Conservation (phyloP, 2,329 filamentous ascomycete species). For the Fusarium marasasianum region DNA sequence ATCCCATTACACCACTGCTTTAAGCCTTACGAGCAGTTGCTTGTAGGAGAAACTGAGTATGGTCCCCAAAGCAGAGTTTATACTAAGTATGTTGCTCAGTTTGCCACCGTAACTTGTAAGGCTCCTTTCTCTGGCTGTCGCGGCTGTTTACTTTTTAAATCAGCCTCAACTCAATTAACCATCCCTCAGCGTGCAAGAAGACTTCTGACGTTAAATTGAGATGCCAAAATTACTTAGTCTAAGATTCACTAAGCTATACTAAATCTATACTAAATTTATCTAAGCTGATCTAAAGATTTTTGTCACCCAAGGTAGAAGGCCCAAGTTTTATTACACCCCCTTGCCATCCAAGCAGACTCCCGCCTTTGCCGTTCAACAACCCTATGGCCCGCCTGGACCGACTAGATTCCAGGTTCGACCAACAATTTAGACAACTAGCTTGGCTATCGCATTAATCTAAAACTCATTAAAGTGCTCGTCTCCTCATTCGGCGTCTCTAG, state of each 20-base stretch:
- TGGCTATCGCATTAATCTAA: constrained; percentile 1
- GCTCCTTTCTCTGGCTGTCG: constrained; percentile 16
- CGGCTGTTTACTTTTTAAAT: constrained; percentile 16
- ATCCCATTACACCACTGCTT: background rate
- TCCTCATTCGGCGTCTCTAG: background rate
- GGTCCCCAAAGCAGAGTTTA: background rate
- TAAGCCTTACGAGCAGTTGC: background rate
- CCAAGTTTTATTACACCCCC: too few species aligned
- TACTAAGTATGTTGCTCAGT: background rate
- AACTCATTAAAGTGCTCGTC: constrained; percentile 8
- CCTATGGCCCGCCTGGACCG: background rate
- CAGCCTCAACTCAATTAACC: constrained; percentile 6
- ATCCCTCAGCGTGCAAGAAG: too few species aligned
- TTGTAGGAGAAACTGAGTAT: background rate
- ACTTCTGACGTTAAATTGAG: too few species aligned
- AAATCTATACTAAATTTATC: too few species aligned
- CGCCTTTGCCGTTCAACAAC: constrained; percentile 28
- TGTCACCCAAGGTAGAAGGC: too few species aligned
- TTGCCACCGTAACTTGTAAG: background rate
- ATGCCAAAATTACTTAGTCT: too few species aligned
- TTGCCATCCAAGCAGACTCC: constrained; percentile 10
- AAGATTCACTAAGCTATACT: too few species aligned
- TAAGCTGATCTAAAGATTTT: too few species aligned
- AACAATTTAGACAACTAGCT: background rate
- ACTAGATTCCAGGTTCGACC: background rate